Conservation (phyloP, 2,329 filamentous ascomycete species). For the Fusarium sterilihyphosum region DNA sequence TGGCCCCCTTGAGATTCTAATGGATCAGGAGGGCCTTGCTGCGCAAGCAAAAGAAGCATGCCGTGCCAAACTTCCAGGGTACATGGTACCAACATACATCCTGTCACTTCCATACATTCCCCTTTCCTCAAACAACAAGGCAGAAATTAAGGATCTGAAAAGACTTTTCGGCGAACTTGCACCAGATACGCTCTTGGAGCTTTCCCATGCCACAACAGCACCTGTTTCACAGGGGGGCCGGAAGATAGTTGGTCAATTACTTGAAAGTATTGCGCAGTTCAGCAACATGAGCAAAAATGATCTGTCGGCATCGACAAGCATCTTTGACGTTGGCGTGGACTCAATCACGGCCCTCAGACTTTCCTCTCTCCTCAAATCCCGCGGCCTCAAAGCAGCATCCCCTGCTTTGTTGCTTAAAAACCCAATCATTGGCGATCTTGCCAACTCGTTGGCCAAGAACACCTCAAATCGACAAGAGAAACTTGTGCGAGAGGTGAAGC, state of each 20-base stretch:
- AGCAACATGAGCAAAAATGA: constrained; percentile 54
- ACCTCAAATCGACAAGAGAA: constrained; percentile 22
- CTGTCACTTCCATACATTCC: constrained; percentile 77
- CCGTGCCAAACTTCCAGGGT: constrained; percentile 74
- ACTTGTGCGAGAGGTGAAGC: constrained; percentile 60
- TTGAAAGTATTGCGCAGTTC: constrained; percentile 64
- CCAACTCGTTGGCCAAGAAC: constrained; percentile 46
- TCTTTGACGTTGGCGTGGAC: constrained; percentile 89
- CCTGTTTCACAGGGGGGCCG: constrained; percentile 45
- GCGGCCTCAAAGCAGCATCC: constrained; percentile 68
- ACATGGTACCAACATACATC: constrained; percentile 92
- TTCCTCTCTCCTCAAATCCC: constrained; percentile 68
- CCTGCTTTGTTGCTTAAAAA: constrained; percentile 75
- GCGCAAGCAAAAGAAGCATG: constrained; percentile 69
- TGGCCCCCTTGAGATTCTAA: constrained; percentile 34
- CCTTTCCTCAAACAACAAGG: constrained; percentile 89
- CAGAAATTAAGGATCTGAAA: constrained; percentile 76
- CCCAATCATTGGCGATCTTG: constrained; percentile 60
- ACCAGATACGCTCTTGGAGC: constrained; percentile 67
- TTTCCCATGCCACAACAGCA: constrained; percentile 52
- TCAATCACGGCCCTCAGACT: constrained; percentile 85
- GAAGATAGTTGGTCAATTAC: constrained; percentile 58
- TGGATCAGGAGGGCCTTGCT: constrained; percentile 52
- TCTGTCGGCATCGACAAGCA: constrained; percentile 67
- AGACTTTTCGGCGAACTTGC: constrained; percentile 71